These are phyloP conservation scores for Capsella rubella DNA, from an alignment of 441 rosid genomes.

Conservation along the genomic window DNA sequence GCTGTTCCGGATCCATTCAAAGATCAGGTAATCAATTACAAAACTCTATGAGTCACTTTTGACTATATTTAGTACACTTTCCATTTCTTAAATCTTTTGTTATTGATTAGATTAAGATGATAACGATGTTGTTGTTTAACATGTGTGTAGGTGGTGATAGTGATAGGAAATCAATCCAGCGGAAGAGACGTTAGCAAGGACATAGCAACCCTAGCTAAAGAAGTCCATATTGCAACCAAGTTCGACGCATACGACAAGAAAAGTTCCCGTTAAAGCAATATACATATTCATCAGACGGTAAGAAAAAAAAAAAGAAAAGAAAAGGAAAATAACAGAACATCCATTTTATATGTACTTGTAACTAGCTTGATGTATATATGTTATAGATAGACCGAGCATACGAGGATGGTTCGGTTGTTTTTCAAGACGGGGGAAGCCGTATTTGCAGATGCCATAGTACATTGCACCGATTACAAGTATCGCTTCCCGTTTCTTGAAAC, in stretches of 20 bases:
- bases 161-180: not conserved
- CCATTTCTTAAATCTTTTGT: not conserved
- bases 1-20: conserved; percentile 33
- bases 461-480: not conserved
- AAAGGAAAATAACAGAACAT: not conserved
- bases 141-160: not conserved
- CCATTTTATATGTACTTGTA: not conserved
- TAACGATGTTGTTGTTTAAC: not conserved
- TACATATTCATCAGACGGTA: not conserved
- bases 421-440: not conserved
- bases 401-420: not conserved
- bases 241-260: not conserved
- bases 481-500: not conserved
- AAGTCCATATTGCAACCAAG: conserved; percentile 1
- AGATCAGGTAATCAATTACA: not conserved
- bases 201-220: not conserved
- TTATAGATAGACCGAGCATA: not conserved
- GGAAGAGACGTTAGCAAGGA: not conserved
- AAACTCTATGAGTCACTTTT: not conserved
- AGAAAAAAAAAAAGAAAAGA: not conserved
- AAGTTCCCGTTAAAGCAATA: not conserved
- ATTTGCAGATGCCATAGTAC: not conserved
- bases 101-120: not conserved
- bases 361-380: not conserved
- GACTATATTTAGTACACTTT: not conserved